phyloP scores from a whole-genome alignment of 2,329 filamentous ascomycete species.

The Sclerotinia minor region DNA sequence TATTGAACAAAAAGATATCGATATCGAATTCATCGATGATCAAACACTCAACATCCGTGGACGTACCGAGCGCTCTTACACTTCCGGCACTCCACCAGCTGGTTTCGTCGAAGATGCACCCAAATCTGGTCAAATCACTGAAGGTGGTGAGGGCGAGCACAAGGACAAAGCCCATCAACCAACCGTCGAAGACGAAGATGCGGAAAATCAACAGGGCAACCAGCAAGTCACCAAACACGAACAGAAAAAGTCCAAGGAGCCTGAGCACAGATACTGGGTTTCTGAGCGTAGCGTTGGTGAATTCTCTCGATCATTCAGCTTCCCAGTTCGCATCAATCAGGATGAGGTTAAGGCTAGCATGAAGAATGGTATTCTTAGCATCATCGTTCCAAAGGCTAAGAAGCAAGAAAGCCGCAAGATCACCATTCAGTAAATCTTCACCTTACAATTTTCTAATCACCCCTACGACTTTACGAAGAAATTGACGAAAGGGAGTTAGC shows the following conservation, averaged over 20 bases:
- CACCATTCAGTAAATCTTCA: conserved; percentile 43
- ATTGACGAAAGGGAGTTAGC: conserved; percentile 9
- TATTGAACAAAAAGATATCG: conserved; percentile 69
- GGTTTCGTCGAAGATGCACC: conserved; percentile 49
- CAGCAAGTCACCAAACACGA: conserved; percentile 28
- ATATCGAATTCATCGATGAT: conserved; percentile 76
- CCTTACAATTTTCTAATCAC: background rate
- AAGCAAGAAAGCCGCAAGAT: conserved; percentile 59
- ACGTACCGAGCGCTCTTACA: conserved; percentile 63
- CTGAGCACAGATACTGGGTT: conserved; percentile 66
- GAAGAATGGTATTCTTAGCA: conserved; percentile 64
- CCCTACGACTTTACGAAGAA: conserved; percentile 10
- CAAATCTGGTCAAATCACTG: conserved; percentile 46
- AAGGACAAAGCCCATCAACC: conserved; percentile 42
- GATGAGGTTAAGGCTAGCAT: conserved; percentile 61
- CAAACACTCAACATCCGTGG: conserved; percentile 73
- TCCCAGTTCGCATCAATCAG: conserved; percentile 64
- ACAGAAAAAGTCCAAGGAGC: conserved; percentile 30
- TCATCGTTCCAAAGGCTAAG: conserved; percentile 66
- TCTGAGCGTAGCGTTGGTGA: conserved; percentile 65
- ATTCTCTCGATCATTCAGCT: conserved; percentile 68
- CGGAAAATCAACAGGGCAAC: conserved; percentile 25
- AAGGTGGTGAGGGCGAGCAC: conserved; percentile 46
- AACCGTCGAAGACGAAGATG: conserved; percentile 55
- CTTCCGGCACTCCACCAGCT: conserved; percentile 48